phyloP scores from a whole-genome alignment of 129 eudicot species.

The Oenanthe sinensis region DNA sequence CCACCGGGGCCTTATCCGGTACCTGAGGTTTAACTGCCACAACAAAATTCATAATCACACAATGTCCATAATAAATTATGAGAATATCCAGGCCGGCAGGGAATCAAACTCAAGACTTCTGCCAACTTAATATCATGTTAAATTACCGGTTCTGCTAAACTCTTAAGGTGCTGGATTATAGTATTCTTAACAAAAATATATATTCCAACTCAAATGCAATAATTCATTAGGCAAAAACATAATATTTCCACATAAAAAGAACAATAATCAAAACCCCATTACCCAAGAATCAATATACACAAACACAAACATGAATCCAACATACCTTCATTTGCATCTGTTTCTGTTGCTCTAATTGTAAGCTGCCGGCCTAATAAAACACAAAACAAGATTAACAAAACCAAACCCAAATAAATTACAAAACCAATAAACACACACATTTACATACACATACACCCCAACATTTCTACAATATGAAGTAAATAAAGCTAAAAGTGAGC shows the following conservation, averaged over 20 bases:
- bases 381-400: conserved; percentile 2
- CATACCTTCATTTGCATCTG: conserved; percentile 74
- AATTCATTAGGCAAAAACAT: too few species aligned
- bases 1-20: conserved; percentile 84
- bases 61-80: not conserved
- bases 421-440: not conserved
- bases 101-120: too few species aligned
- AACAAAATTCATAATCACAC: conserved; percentile 6
- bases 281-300: not conserved
- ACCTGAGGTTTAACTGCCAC: conserved; percentile 56
- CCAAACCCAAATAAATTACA: not conserved
- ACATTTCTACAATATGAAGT: not conserved
- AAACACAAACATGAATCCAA: not conserved
- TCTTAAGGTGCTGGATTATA: too few species aligned
- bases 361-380: conserved; percentile 39
- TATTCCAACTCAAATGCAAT: not conserved
- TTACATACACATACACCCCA: not conserved
- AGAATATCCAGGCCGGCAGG: too few species aligned
- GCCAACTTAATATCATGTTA: too few species aligned
- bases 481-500: not conserved
- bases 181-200: not conserved
- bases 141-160: too few species aligned
- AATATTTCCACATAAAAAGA: too few species aligned
- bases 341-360: conserved; percentile 79
- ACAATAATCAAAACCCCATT: too few species aligned